Conservation (phyloP, 2,329 filamentous ascomycete species). For the Xylariaceae sp. region DNA sequence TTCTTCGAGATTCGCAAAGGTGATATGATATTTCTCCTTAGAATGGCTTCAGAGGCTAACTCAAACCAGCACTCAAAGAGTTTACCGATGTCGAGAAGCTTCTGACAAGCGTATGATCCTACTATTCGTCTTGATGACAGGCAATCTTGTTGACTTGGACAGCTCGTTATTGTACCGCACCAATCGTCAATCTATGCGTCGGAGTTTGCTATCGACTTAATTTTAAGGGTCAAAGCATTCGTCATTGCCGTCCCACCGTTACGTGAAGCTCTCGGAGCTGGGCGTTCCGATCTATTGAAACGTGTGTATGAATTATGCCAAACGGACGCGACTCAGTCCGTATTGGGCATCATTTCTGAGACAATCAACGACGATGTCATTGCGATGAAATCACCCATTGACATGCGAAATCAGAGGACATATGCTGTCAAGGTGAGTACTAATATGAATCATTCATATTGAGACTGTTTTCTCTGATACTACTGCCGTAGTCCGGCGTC, state of each 20-base stretch:
- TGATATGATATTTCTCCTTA: conserved; percentile 28
- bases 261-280: conserved; percentile 61
- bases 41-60: conserved; percentile 17
- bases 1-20: conserved; percentile 71
- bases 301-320: conserved; percentile 67
- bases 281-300: conserved; percentile 57
- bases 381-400: conserved; percentile 73
- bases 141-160: conserved; percentile 19
- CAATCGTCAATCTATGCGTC: conserved; percentile 61
- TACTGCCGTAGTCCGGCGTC: conserved; percentile 57
- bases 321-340: conserved; percentile 53
- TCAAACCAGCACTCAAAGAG: conserved; percentile 57
- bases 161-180: conserved; percentile 72
- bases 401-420: conserved; percentile 81
- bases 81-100: conserved; percentile 77
- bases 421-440: conserved; percentile 73
- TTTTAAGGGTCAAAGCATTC: conserved; percentile 83
- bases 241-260: conserved; percentile 62
- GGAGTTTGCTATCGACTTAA: conserved; percentile 78
- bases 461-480: conserved; percentile 17
- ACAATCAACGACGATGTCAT: conserved; percentile 77
- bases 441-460: neutral
- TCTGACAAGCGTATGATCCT: conserved; percentile 59
- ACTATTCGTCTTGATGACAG: neutral
- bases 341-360: conserved; percentile 60